Base-by-base conservation (phyloP, 2,329 filamentous ascomycete species). In the Pseudocercospora fijiensis region DNA sequence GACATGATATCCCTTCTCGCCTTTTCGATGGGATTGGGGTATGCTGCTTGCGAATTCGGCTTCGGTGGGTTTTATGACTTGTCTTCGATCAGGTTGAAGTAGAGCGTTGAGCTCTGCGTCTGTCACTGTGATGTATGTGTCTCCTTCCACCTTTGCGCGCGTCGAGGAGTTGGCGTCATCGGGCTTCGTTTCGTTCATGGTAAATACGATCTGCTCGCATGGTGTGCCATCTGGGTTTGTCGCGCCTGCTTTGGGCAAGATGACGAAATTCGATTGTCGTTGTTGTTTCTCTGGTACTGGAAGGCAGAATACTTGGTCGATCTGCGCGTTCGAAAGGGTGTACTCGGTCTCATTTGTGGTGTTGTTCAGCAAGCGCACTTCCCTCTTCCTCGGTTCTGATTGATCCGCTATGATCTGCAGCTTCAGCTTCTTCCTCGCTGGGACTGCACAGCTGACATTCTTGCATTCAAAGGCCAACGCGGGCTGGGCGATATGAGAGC, bases 231-330 rank as follows among this genome's bases (percentile, higher is more conserved):
- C 67, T 3, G 65, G 59, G 9, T 57, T 70, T 11, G 77, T 80
- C 22, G 85, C 78, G 43, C 82, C 81, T 57, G 80, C 78, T 27
- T 80, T 75, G 2, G 86, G 85, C 45, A 88, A 79, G 47, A 88
- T 75, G 70, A 86, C 83, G 72, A 88, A 88, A 69, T 86, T 87
- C 75, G 84, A 84, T 70, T 87, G 85, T 60, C 84, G 83, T 65
- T 86, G 84, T 3, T 85, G 81, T 71, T 88, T 88, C 69, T 88
- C 86, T 4, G 86, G 86, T 2, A 88, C 82, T 0, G 86, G 86
- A 43, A 88, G 78, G 69, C 85, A 86, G 67, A 88, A 79, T 57
- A 85, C 78, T 72, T 88, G 83, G 58, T 85, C 84, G 78, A 86
- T 77, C 62, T 80, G 77, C 49, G 79, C 80, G 18, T 81, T 82